Base-by-base conservation (phyloP, 2,329 filamentous ascomycete species). In the Colletotrichum noveboracense region DNA sequence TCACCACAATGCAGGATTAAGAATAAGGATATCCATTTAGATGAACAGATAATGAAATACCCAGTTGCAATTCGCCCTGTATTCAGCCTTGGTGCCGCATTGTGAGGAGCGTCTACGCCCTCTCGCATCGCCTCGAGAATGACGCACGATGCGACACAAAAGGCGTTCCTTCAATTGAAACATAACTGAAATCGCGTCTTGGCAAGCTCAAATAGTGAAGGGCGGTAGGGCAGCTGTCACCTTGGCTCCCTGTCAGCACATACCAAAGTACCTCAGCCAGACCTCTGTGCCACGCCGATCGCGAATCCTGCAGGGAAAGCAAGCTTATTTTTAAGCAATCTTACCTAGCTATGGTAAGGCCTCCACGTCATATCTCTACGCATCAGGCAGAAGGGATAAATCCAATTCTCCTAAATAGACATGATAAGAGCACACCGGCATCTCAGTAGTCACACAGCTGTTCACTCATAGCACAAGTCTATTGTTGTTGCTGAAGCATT, bases 1-100 rank as follows among this genome's bases (percentile, higher is more conserved):
- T 36, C 12, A 21, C 6, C 6, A 21, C 0, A 52, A 7, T 3
- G 3, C 0, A 52, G 43, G 1, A 52, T 7, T 13, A 21, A 48
- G 18, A 0, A n/a, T 13, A 21, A 48, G 18, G 0, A n/a, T 48
- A 48, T n/a, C n/a, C n/a, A 5, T 13, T 21, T 1, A 52, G 2
- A 52, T 13, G 4, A 52, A 24, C 5, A 48, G 5, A 48, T 52
- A 52, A 52, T 21, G 43, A 52, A 52, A 52, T 21, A 52, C 6
- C 43, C 43, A 52, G 2, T 52, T 24, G 6, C 6, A 13, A 21
- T 52, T 13, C n/a, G 43, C 43, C n/a, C 2, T 52, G 43, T 52
- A 24, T 21, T 21, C 43, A 52, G 2, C 43, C 43, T 52, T 1
- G n/a, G 43, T 52, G 43, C 1, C 43, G 43, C 18, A 48, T 48